Evolutionary conservation across 768 basidiomycete genomes (phyloP).

Genomic region (Zangia roseola): DNA sequence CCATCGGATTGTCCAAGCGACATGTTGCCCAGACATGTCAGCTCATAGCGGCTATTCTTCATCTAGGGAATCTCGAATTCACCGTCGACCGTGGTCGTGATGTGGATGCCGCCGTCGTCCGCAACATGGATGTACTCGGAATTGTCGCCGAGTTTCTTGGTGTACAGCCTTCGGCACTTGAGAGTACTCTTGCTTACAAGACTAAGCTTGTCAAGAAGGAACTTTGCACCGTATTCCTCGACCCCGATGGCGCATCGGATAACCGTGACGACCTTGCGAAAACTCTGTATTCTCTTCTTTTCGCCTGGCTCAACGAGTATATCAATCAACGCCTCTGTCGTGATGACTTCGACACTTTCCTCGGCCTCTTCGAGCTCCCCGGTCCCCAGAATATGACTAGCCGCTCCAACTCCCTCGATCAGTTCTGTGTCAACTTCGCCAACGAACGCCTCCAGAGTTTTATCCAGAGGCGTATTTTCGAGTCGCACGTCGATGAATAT

Average conservation of each 20-base stretch:
- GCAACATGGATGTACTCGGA: slow-evolving; percentile 77
- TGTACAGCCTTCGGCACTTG: slow-evolving; percentile 67
- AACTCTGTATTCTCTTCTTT: slow-evolving; percentile 89
- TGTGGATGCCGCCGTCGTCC: slow-evolving; percentile 90
- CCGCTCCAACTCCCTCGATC: slow-evolving; percentile 89
- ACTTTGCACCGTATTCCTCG: slow-evolving; percentile 94
- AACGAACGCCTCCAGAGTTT: slow-evolving; percentile 89
- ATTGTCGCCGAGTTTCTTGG: slow-evolving; percentile 92
- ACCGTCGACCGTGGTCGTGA: slow-evolving; percentile 78
- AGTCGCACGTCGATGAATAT: slow-evolving; percentile 81
- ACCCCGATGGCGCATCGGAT: slow-evolving; percentile 88
- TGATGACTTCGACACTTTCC: slow-evolving; percentile 89
- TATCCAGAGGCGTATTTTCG: slow-evolving; percentile 77
- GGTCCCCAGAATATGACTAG: slow-evolving; percentile 89
- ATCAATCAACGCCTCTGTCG: slow-evolving; percentile 94
- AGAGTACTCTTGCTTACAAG: slow-evolving; percentile 83
- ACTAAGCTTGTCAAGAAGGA: slow-evolving; percentile 94
- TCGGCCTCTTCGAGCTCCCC: slow-evolving; percentile 92
- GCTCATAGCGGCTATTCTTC: slow-evolving; percentile 91
- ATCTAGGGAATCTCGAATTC: slow-evolving; percentile 95
- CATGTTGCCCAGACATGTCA: slow-evolving; percentile 96
- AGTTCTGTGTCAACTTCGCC: slow-evolving; percentile 95
- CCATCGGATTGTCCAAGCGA: slow-evolving; percentile 89
- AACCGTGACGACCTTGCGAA: slow-evolving; percentile 95
- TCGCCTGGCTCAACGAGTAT: slow-evolving; percentile 94